Conservation (phyloP, 768 basidiomycete species). For the Daedalea quercina region DNA sequence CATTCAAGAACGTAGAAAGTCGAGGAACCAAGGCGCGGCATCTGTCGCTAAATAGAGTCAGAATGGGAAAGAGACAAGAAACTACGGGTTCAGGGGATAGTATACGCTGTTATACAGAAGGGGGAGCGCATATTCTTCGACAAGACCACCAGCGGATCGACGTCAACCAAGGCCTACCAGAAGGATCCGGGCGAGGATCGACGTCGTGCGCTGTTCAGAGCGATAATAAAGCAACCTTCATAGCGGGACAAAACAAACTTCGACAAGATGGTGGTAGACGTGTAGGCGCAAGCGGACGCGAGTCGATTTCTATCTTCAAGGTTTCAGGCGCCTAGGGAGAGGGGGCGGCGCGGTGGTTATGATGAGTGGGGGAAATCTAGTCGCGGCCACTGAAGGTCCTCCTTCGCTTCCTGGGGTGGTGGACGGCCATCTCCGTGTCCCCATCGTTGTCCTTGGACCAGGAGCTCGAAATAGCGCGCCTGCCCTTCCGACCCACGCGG, state of each 20-base stretch:
- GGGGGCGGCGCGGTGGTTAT: neutral
- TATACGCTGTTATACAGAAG: constrained; percentile 7
- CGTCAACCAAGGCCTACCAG: neutral
- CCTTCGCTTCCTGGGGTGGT: constrained; percentile 48
- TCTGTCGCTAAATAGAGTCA: neutral
- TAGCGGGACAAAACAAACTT: too few relatives aligned
- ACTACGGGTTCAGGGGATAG: neutral
- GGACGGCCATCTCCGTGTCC: constrained; percentile 21
- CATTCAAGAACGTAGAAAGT: constrained; percentile 7
- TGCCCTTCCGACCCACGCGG: constrained; percentile 10
- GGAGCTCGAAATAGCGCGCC: constrained; percentile 8
- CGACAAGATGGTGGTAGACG: too few relatives aligned
- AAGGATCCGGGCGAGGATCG: neutral
- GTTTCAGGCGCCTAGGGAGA: neutral
- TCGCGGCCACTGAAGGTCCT: constrained; percentile 27
- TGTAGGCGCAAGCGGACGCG: too few relatives aligned
- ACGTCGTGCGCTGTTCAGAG: neutral
- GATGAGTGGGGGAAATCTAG: neutral
- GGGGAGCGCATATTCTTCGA: constrained; percentile 10
- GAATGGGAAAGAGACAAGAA: neutral
- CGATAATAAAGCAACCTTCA: neutral
- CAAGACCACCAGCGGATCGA: neutral
- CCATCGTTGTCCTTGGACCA: constrained; percentile 10
- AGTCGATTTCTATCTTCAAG: too few relatives aligned
- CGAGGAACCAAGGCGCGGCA: constrained; percentile 4